These are phyloP conservation scores for Pontederia paniculata DNA, from an alignment of 176 grass and related monocot species.

Conservation along the genomic window DNA sequence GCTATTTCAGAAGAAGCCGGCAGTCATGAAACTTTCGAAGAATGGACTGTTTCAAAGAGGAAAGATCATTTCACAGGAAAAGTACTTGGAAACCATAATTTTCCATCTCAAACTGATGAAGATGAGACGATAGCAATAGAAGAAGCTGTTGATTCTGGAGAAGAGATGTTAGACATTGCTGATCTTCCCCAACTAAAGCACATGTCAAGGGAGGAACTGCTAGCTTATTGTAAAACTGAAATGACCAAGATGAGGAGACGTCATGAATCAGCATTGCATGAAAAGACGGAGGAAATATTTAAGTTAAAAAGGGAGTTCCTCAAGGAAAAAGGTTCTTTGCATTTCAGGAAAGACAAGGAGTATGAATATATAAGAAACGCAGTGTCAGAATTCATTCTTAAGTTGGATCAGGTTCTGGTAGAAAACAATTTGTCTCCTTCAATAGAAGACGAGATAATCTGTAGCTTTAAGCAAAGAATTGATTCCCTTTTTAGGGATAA, in stretches of 20 bases:
- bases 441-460: constrained; percentile 22
- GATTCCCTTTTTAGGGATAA: constrained; percentile 40
- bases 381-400: constrained; percentile 42
- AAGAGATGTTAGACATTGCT: constrained; percentile 58
- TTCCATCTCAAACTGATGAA: constrained; percentile 26
- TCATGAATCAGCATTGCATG: constrained; percentile 39
- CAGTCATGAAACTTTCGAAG: constrained; percentile 38
- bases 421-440: constrained; percentile 23
- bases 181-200: constrained; percentile 74
- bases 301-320: constrained; percentile 61
- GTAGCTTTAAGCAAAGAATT: constrained; percentile 43
- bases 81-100: constrained; percentile 28
- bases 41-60: constrained; percentile 41
- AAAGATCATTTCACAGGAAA: constrained; percentile 50
- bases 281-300: constrained; percentile 81
- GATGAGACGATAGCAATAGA: constrained; percentile 18
- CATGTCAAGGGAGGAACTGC: constrained; percentile 36
- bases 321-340: constrained; percentile 37
- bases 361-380: constrained; percentile 36
- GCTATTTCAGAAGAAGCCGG: constrained; percentile 33
- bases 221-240: constrained; percentile 38
- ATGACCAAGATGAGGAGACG: constrained; percentile 50
- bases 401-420: constrained; percentile 38
- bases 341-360: constrained; percentile 62
- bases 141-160: constrained; percentile 42